Conservation (phyloP, 2,329 filamentous ascomycete genomes). For the Epicoccum nigrum region DNA sequence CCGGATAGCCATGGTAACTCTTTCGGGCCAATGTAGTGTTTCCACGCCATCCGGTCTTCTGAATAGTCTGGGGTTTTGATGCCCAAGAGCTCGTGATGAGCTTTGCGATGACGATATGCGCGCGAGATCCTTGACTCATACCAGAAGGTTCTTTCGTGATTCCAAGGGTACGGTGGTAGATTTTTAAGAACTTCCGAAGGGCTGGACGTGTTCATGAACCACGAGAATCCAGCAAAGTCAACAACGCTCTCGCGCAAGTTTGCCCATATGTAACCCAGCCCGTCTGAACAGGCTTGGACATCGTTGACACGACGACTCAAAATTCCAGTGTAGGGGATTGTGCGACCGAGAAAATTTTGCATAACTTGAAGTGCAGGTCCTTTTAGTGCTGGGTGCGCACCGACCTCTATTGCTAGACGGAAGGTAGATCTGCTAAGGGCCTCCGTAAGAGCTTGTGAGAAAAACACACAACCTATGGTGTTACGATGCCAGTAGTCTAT, state of each 20-base stretch:
- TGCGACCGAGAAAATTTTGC: slow-evolving; percentile 6
- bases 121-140: slow-evolving; percentile 20
- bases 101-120: slow-evolving; percentile 16
- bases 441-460: slow-evolving; percentile 50
- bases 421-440: slow-evolving; percentile 35
- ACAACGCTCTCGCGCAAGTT: not conserved
- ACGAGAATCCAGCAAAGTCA: not conserved
- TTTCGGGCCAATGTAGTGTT: slow-evolving; percentile 11
- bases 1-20: slow-evolving; percentile 26
- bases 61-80: not conserved
- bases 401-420: slow-evolving; percentile 52
- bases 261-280: slow-evolving; percentile 15
- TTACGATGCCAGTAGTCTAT: slow-evolving; percentile 55
- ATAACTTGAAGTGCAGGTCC: slow-evolving; percentile 49
- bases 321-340: slow-evolving; percentile 26
- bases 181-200: not conserved
- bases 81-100: slow-evolving; percentile 20
- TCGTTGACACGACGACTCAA: slow-evolving; percentile 31
- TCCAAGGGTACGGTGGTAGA: slow-evolving; percentile 39
- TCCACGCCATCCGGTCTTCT: slow-evolving; percentile 16
- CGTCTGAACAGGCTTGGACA: slow-evolving; percentile 24
- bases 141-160: slow-evolving; percentile 36
- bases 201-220: not conserved
- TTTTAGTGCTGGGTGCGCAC: slow-evolving; percentile 55
- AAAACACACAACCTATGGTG: slow-evolving; percentile 44